Evolutionary conservation across 352 stramenopile genomes (phyloP).

Genomic region (Halophytophthora batemanensis): DNA sequence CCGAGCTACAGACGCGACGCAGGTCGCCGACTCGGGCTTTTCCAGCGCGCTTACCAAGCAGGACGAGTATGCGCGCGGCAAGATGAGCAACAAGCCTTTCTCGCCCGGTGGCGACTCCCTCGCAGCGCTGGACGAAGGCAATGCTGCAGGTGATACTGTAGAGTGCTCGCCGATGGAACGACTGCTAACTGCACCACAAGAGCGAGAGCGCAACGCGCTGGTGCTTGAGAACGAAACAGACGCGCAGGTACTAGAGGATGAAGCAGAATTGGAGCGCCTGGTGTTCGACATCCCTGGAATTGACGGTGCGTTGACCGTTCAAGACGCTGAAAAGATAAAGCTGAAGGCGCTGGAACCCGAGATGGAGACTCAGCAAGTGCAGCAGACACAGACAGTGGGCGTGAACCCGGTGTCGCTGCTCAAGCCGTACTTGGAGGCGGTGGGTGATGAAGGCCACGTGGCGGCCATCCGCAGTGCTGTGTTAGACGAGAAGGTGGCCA

Average conservation of each 20-base stretch:
- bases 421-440: constrained; percentile 66
- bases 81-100: constrained; percentile 78
- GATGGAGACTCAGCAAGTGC: constrained; percentile 5
- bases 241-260: constrained; percentile 19
- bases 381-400: constrained; percentile 35
- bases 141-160: background rate
- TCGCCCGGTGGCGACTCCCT: constrained; percentile 62
- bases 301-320: constrained; percentile 42
- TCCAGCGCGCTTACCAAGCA: constrained; percentile 67
- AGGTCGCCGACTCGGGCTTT: constrained; percentile 44
- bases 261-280: constrained; percentile 35
- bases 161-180: constrained; percentile 8
- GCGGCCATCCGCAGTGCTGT: constrained; percentile 52
- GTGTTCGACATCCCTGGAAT: constrained; percentile 55
- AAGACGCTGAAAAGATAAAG: constrained; percentile 39
- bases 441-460: constrained; percentile 47
- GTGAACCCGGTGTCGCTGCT: constrained; percentile 54
- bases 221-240: constrained; percentile 17
- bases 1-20: constrained; percentile 30
- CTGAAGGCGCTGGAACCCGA: constrained; percentile 1
- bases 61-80: constrained; percentile 77
- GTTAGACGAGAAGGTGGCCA: constrained; percentile 59
- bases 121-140: constrained; percentile 17
- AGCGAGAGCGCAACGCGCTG: constrained; percentile 36
- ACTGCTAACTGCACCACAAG: constrained; percentile 23